Base-by-base conservation (phyloP, 202 grass and related monocot genomes). In the Carex arenaria region DNA sequence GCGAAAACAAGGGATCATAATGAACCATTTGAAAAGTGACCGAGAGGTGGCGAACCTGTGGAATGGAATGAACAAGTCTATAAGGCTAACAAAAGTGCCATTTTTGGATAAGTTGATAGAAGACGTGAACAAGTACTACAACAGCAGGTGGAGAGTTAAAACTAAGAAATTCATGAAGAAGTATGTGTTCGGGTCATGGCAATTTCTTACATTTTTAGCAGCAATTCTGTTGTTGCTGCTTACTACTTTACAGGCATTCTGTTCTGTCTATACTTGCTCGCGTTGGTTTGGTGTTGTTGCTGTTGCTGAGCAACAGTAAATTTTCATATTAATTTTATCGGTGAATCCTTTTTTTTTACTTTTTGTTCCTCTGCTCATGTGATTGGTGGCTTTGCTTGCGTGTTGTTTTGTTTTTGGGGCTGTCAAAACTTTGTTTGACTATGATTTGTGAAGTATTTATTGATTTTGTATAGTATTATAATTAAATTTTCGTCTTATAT, bases 1-100 rank as follows among this genome's bases (percentile, higher is more conserved):
- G 42, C 73, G 90, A 64, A 31, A 79, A 83, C 72, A 53, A 14
- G 94, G 90, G 12, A 87, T 97, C 84, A 47, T 97, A 60, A 64
- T 81, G 62, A 90, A 92, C 66, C 88, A 77, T 62, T 80, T 97
- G 94, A 97, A 92, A 86, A 97, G 88, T 68, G 94, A 97, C 75
- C 64, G 82, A 19, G 92, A 89, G 36, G 92, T 56, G 11, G 84
- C 90, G 2, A 85, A 77, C 73, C 49, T 90, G 20, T 94, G 92
- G 94, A 97, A 94, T 80, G 81, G 94, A 22, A 94, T 97, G 92
- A 81, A 82, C 22, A 71, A 86, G 45, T 88, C 84, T 18, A 83
- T 90, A 30, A 74, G 90, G 87, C 77, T 90, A 30, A 92, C 90
- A 10, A 91, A 75, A 88, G 94, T 94, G 36, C 76, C 84, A 19